Base-by-base conservation (phyloP, 2,329 filamentous ascomycete genomes). In the Apiospora sp. region DNA sequence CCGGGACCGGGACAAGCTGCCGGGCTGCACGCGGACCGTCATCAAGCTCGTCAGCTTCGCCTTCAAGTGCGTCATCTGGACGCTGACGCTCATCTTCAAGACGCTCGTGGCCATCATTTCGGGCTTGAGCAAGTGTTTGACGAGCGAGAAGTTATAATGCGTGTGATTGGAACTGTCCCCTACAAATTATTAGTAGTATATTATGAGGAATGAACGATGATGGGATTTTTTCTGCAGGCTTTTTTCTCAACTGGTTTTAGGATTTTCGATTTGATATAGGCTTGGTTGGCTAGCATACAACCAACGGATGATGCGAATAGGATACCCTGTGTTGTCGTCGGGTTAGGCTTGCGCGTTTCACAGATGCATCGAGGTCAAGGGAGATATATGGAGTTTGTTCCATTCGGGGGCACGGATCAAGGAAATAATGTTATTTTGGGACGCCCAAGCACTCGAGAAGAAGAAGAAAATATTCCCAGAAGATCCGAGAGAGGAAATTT, bases 21-120 rank as follows among this genome's bases (percentile, higher is more conserved):
- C 88, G 0, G 86, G 86, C 74, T 78, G 84, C 71, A 80, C 86
- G 74, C 84, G 87, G 71, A 85, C 84, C 8, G 78, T 86, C 71
- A 83, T 88, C 77, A 88, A 88, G 75, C 75, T 90, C 72, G 76
- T 88, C 13, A 87, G 86, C 74, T 86, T 86, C 70, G 76, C 87
- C 16, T 87, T 91, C 78, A 91, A 90, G 79, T 88, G 85, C 76
- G 79, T 89, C 48, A 86, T 91, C 68, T 92, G 90, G 89, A 79
- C 86, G 19, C 79, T 91, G 69, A 88, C 87, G n/a, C 78, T 90
- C 34, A 79, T 82, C 4, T 88, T 92, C 77, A 90, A 88, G 81
- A 86, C 86, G 68, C 74, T 89, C 13, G 83, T 84, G 71, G 84
- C 84, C 49, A 80, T 89, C n/a, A 82, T 89, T 70, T 84, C 86